A percentile compares a stretch with the other conserved stretches of the same genome.
These are phyloP conservation scores for Podosphaera xanthii DNA, from an alignment of 2,329 filamentous ascomycete species.

Conservation along the genomic window DNA sequence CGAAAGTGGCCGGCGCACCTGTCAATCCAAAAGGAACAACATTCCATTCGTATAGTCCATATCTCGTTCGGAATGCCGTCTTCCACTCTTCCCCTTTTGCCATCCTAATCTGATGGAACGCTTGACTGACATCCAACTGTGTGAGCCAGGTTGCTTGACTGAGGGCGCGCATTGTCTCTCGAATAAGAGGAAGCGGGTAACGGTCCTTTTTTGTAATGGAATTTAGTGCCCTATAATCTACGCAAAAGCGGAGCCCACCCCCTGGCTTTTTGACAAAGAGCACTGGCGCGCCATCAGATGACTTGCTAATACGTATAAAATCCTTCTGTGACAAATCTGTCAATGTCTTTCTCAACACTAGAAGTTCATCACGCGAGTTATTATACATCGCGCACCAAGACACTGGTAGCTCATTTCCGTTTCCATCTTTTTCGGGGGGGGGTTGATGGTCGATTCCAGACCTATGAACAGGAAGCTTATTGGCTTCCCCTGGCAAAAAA, in stretches of 20 bases:
- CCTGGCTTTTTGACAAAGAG: background rate
- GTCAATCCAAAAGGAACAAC: slow-evolving; percentile 3
- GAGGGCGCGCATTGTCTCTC: background rate
- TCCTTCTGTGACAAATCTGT: background rate
- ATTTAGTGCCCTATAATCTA: background rate
- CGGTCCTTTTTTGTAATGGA: background rate
- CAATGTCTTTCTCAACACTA: background rate
- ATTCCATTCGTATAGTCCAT: background rate
- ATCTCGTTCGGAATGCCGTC: background rate
- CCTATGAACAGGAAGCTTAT: too few relatives aligned
- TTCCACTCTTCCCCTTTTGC: background rate
- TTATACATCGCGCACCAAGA: background rate
- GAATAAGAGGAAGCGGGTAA: slow-evolving; percentile 1
- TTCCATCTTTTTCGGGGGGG: too few relatives aligned
- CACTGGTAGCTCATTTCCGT: background rate
- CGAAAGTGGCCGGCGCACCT: slow-evolving; percentile 1
- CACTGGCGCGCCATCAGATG: background rate
- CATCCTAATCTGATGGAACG: background rate
- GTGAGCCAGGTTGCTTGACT: background rate
- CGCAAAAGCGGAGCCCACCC: background rate
- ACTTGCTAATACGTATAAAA: background rate
- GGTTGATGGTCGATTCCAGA: too few relatives aligned
- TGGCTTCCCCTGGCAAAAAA: too few relatives aligned
- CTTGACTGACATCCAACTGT: background rate
- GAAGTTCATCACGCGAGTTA: background rate